Base-by-base conservation (phyloP, 1,139 yeast genomes). In the Geotrichum fermentans region DNA sequence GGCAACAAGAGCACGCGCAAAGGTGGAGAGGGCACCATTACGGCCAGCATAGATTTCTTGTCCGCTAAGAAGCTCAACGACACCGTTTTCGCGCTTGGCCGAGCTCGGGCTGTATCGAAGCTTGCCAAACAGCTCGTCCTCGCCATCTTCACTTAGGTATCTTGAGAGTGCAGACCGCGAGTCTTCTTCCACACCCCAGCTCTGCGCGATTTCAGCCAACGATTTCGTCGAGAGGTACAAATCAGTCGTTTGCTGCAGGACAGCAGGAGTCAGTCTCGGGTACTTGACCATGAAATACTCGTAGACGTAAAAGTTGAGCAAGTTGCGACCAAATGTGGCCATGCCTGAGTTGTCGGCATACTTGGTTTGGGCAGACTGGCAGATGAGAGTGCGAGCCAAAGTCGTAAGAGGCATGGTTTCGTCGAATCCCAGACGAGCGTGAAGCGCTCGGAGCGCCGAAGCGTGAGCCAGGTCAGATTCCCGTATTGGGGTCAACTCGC, bases 171-270 rank as follows among this genome's bases (percentile, higher is more conserved):
- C 75, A 22, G 86, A 71, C 11, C 80, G 69, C 20, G 72, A 68
- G 64, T 89, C 97, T 30, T 75, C 73, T 67, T 87, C 92, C 48
- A 92, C 82, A 67, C 98, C 98, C 97, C 97, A 92, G 18, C 64
- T 54, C 29, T 71, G 62, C 28, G 90, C 96, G 36, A 89, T 70
- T 43, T 75, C 76, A 39, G 78, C 71, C 54, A 92, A 72, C 0
- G 89, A 74, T 16, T 73, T 74, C 37, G 78, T 76, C 1, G 92
- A 86, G 66, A 83, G 74, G 62, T 79, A 84, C 5, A 94, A 74
- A 57, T 83, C 82, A 5, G 85, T 79, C 1, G 94, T 89, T 26
- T 80, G 77, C 58, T 82, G 80, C 55, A 88, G 78, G 24, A 90
- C 82, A 11, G 80, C 76, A 58, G 83, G 77, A 28, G 99, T 97